Evolutionary conservation across 2,329 filamentous ascomycete species (phyloP).

Genomic region (Fusarium marasasianum): DNA sequence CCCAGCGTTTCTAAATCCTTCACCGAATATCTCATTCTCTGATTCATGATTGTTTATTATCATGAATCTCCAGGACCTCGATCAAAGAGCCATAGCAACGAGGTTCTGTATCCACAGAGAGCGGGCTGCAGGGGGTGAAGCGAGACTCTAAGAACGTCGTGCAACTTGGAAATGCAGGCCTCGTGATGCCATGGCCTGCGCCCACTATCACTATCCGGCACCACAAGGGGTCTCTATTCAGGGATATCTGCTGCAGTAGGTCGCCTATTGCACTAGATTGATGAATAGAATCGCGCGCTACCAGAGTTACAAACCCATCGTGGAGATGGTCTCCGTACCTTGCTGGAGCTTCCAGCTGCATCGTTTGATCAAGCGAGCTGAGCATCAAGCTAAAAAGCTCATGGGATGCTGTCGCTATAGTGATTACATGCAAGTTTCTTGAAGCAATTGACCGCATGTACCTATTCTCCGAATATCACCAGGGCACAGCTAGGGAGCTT

Average conservation of each 20-base stretch:
- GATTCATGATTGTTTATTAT: constrained; percentile 22
- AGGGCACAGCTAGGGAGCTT: constrained; percentile 27
- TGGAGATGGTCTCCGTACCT: constrained; percentile 28
- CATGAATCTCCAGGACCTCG: constrained; percentile 2
- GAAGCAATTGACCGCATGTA: constrained; percentile 31
- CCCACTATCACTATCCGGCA: constrained; percentile 22
- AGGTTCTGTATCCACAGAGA: constrained; percentile 24
- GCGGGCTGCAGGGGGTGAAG: constrained; percentile 36
- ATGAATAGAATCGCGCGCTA: constrained; percentile 22
- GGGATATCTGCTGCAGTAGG: constrained; percentile 30
- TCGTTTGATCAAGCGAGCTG: constrained; percentile 32
- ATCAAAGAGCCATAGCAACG: constrained; percentile 32
- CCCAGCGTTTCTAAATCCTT: not conserved
- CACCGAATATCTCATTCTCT: not conserved
- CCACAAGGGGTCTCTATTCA: constrained; percentile 20
- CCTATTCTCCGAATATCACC: constrained; percentile 18
- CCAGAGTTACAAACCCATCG: constrained; percentile 4
- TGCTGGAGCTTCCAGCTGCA: constrained; percentile 25
- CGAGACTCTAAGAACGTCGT: constrained; percentile 24
- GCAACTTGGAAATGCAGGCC: constrained; percentile 38
- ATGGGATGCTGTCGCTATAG: constrained; percentile 31
- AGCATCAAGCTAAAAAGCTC: constrained; percentile 27
- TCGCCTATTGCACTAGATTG: constrained; percentile 11
- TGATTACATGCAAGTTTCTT: constrained; percentile 24
- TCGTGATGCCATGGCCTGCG: constrained; percentile 34